These are phyloP conservation scores for Agarophyton chilense DNA, from an alignment of 23 red algal species.

Conservation along the genomic window DNA sequence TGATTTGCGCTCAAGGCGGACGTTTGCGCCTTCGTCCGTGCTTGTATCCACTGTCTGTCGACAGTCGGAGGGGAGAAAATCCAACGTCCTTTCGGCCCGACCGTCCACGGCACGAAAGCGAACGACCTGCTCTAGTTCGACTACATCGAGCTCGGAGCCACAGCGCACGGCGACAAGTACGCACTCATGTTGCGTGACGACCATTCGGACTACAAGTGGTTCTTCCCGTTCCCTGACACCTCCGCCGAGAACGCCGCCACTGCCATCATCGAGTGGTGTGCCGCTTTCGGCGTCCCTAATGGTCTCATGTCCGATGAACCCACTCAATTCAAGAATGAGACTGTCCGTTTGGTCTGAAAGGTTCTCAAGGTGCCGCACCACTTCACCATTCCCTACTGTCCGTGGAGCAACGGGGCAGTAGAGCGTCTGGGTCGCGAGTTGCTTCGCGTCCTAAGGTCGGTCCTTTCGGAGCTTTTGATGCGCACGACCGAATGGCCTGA, in stretches of 20 bases:
- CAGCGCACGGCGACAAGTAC: slow-evolving; percentile 1
- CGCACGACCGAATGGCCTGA: slow-evolving; percentile 1
- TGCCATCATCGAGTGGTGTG: slow-evolving; percentile 18
- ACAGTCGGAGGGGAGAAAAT: slow-evolving; percentile 44
- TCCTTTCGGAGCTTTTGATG: slow-evolving; percentile 27
- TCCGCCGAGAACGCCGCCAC: slow-evolving; percentile 33
- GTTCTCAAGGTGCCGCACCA: slow-evolving; percentile 27
- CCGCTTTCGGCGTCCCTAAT: slow-evolving; percentile 33
- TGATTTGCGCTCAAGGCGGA: slow-evolving; percentile 3
- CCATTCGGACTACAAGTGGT: slow-evolving; percentile 51
- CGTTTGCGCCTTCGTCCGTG: slow-evolving; percentile 40
- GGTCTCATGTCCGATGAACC: slow-evolving; percentile 23
- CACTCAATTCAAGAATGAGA: slow-evolving; percentile 54
- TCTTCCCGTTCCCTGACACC: slow-evolving; percentile 8
- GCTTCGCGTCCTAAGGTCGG: background rate
- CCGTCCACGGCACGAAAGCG: slow-evolving; percentile 1
- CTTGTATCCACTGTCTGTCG: slow-evolving; percentile 51
- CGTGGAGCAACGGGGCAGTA: background rate
- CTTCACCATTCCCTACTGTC: slow-evolving; percentile 43
- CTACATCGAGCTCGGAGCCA: slow-evolving; percentile 9
- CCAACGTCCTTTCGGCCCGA: slow-evolving; percentile 24
- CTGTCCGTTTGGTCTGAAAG: slow-evolving; percentile 14
- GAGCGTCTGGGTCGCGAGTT: background rate
- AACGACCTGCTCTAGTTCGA: slow-evolving; percentile 59
- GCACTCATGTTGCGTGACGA: slow-evolving; percentile 8